Conservation (phyloP, 768 basidiomycete species). For the Kwoniella pini region DNA sequence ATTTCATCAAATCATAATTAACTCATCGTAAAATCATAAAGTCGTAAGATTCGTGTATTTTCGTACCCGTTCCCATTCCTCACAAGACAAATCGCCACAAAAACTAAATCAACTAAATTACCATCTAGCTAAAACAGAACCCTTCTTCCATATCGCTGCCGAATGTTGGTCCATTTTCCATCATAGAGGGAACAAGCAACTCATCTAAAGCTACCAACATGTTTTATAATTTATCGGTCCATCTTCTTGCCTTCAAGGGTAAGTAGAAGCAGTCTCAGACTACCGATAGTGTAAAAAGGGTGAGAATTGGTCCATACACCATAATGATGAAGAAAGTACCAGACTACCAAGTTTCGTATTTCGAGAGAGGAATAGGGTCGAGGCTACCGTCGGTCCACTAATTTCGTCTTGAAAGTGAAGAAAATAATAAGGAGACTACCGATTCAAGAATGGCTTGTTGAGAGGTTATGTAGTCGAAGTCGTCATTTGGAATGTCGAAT, state of each 20-base stretch:
- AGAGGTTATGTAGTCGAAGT: not conserved
- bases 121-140: no score
- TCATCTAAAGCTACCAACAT: not conserved
- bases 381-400: not conserved
- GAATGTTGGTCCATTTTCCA: no score
- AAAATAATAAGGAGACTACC: not conserved
- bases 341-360: not conserved
- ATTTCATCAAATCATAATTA: no score
- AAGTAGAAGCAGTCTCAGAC: not conserved
- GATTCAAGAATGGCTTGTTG: not conserved
- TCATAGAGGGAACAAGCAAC: not conserved
- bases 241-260: not conserved
- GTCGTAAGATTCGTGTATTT: no score
- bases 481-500: no score
- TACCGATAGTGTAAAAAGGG: not conserved
- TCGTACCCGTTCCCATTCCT: no score
- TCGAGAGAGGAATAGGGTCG: no score
- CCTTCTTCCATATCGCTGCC: no score
- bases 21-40: no score
- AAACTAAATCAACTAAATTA: no score
- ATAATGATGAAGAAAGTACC: not conserved
- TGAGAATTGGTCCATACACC: not conserved
- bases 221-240: not conserved
- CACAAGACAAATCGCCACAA: no score
- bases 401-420: not conserved